phyloP scores from a whole-genome alignment of 345 rosid genomes.

The Laguncularia racemosa region DNA sequence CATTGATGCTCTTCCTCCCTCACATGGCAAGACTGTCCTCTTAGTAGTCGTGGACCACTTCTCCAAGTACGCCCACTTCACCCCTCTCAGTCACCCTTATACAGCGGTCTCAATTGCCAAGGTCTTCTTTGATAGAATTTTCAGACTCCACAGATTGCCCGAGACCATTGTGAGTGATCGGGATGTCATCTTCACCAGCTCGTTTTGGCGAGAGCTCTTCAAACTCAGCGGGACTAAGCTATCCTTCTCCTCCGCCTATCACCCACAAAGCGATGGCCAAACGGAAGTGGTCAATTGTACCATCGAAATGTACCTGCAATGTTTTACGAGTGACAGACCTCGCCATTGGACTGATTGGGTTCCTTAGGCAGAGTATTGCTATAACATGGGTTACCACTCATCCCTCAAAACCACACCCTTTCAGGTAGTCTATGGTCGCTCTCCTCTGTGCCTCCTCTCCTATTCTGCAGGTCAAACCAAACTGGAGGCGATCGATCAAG shows the following conservation, averaged over 20 bases:
- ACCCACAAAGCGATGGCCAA: background rate
- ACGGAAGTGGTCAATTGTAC: background rate
- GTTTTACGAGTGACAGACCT: background rate
- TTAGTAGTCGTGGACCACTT: background rate
- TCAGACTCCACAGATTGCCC: background rate
- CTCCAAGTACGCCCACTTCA: background rate
- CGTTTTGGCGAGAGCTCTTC: no score
- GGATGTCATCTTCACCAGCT: no score
- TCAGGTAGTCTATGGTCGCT: background rate
- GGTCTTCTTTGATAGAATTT: background rate
- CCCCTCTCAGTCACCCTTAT: background rate
- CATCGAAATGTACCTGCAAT: background rate
- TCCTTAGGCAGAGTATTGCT: background rate
- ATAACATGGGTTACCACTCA: background rate
- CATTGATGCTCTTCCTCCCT: background rate
- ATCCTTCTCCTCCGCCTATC: background rate
- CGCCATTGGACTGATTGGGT: background rate
- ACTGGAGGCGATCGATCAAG: no score
- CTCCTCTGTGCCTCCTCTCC: background rate
- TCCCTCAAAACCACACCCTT: background rate
- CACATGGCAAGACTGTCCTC: background rate
- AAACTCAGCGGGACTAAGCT: background rate
- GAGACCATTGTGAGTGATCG: background rate
- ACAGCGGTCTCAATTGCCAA: background rate
- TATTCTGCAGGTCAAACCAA: no score